Evolutionary conservation across 208 protist genomes (phyloP).

Genomic region (Borovskyia barvae): DNA sequence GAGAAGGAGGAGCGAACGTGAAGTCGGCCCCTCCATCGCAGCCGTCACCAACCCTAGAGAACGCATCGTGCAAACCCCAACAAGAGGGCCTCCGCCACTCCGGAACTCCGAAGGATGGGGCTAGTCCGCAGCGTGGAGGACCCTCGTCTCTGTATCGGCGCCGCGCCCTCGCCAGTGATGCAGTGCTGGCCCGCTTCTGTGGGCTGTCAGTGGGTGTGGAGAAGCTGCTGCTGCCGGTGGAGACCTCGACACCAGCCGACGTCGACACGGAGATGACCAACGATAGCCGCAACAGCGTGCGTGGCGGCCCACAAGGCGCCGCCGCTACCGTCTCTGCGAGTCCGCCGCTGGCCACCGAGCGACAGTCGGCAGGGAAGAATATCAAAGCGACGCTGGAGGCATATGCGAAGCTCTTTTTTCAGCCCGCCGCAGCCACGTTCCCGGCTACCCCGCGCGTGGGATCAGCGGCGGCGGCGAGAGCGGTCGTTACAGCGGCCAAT

Average conservation of each 20-base stretch:
- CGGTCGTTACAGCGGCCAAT: not conserved
- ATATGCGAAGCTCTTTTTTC: conserved; percentile 17
- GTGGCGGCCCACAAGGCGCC: too few relatives aligned
- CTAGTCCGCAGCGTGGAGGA: not conserved
- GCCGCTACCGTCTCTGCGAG: too few relatives aligned
- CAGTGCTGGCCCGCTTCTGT: conserved; percentile 20
- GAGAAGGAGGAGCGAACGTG: too few relatives aligned
- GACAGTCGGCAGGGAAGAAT: conserved; percentile 4
- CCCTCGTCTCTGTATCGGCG: conserved; percentile 21
- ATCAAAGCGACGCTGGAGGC: conserved; percentile 6
- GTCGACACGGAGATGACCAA: too few relatives aligned
- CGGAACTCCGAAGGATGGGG: not conserved
- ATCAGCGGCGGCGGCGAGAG: not conserved
- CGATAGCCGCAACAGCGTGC: not conserved
- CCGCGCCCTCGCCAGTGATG: conserved; percentile 20
- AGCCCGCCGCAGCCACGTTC: not conserved
- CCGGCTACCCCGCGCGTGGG: not conserved
- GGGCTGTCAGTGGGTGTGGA: conserved; percentile 16
- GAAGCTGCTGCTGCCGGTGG: conserved; percentile 17
- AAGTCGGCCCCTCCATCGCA: not conserved
- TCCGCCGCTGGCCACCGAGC: too few relatives aligned
- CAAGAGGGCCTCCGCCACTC: not conserved
- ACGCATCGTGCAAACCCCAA: conserved; percentile 2
- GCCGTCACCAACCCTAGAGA: conserved; percentile 18
- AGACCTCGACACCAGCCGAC: too few relatives aligned